Percentiles rank a stretch among this genome's conserved stretches.
phyloP scores from a whole-genome alignment of 2,329 filamentous ascomycete species.

The Diatrype stigma region DNA sequence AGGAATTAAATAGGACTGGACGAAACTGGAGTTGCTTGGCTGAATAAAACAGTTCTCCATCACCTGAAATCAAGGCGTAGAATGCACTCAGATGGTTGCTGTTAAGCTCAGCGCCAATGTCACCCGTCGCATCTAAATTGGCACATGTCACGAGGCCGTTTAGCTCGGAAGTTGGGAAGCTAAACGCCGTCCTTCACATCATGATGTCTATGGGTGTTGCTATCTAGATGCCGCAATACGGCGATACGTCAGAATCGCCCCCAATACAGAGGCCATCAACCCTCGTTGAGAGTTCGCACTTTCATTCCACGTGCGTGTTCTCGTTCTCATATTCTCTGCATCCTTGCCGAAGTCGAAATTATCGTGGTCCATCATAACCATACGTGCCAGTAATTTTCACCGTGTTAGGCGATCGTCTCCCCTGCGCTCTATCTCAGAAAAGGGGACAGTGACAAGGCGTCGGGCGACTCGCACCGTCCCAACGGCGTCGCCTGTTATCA shows the following conservation, averaged over 20 bases:
- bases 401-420: constrained; percentile 4
- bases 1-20: too few species aligned
- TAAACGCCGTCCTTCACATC: constrained; percentile 15
- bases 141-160: background rate
- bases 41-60: too few species aligned
- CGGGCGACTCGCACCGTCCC: constrained; percentile 7
- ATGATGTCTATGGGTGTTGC: constrained; percentile 29
- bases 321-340: constrained; percentile 18
- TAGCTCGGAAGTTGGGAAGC: background rate
- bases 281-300: constrained; percentile 20
- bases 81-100: too few species aligned
- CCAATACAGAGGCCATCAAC: constrained; percentile 16
- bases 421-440: background rate
- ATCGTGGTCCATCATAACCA: constrained; percentile 21
- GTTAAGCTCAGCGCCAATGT: background rate
- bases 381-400: constrained; percentile 11
- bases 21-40: too few species aligned
- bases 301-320: constrained; percentile 17
- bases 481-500: constrained; percentile 11
- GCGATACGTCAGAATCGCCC: constrained; percentile 26
- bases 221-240: constrained; percentile 31
- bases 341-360: constrained; percentile 22
- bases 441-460: constrained; percentile 1
- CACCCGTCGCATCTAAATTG: background rate
- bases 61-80: too few species aligned